Base-by-base conservation (phyloP, 2,329 filamentous ascomycete genomes). In the Furcasterigmium sp. region DNA sequence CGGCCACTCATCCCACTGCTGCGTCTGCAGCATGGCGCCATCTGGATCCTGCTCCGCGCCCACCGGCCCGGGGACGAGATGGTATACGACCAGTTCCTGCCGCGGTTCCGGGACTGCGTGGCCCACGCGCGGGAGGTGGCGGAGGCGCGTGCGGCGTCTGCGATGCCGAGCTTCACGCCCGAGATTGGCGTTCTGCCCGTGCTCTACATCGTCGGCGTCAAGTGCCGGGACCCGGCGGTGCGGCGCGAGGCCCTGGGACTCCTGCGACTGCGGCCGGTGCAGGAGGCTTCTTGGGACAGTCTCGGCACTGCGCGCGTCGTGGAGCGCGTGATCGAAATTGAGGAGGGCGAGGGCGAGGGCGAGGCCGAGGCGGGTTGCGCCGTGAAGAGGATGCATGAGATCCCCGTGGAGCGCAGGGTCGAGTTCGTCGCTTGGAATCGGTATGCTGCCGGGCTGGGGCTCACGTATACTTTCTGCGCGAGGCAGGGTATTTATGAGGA, bases 271-370 rank as follows among this genome's bases (percentile, higher is more conserved):
- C 49, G 46, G 23, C 46, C 47, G 25, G 49, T 60, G 34, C 54
- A 52, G 41, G 62, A 65, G 46, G 61, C 56, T 8, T 52, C 55
- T 47, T 65, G 61, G 61, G 56, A 63, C 51, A 65, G 60, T 39
- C 46, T 53, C 21, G 48, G 36, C 42, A 43, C 58, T 34, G 57
- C 58, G 13, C 54, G 42, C 40, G 48, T 62, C 5, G 42, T 64
- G 23, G 59, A 62, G 51, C 49, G 58, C 32, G 48, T 63, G n/a
- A 59, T 63, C 8, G 57, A 61, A 42, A 58, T 66, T 51, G 61
- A 65, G 51, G 61, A 64, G 51, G 46, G 47, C 29, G 48, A 18
- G 37, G n/a, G 13, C 46, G 45, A 39, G 23, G 43, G 41, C 39
- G 46, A 39, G 30, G 37, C 17, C n/a, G n/a, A n/a, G n/a, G n/a